These are phyloP conservation scores for Suhomyces ambrosiae DNA, from an alignment of 1,139 yeast species.

Conservation along the genomic window DNA sequence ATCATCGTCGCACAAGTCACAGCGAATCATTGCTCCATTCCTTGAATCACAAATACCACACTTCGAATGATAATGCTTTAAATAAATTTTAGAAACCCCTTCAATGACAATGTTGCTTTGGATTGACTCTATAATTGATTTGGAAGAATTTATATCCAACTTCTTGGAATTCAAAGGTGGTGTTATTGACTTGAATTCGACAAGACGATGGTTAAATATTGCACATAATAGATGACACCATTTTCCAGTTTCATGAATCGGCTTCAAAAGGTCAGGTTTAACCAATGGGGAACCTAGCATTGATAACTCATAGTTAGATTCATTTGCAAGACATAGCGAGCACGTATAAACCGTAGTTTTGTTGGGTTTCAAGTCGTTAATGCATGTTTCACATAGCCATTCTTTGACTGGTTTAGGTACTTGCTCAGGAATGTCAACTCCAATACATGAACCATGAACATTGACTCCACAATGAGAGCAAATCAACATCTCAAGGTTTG, in stretches of 20 bases:
- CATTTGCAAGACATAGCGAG: conserved; percentile 62
- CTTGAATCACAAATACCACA: conserved; percentile 34
- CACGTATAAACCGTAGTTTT: conserved; percentile 65
- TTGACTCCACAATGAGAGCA: conserved; percentile 73
- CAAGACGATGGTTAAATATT: conserved; percentile 41
- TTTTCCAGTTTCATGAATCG: conserved; percentile 60
- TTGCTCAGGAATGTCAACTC: conserved; percentile 37
- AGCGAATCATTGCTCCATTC: conserved; percentile 35
- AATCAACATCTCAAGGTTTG: conserved; percentile 39
- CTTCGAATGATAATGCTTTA: conserved; percentile 24
- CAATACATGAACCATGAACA: conserved; percentile 76
- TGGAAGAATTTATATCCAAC: conserved; percentile 25
- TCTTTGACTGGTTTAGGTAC: conserved; percentile 33
- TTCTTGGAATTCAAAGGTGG: conserved; percentile 16
- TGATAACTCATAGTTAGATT: conserved; percentile 48
- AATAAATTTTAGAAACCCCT: conserved; percentile 32
- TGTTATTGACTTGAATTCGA: conserved; percentile 21
- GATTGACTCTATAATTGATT: conserved; percentile 21
- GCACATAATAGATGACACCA: conserved; percentile 90
- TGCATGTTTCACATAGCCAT: conserved; percentile 87
- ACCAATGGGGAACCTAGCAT: conserved; percentile 42
- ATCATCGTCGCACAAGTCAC: conserved; percentile 29
- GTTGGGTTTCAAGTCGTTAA: conserved; percentile 66
- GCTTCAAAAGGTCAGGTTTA: conserved; percentile 68
- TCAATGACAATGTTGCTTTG: conserved; percentile 28